A percentile compares a stretch with the other conserved stretches of the same genome.
Conservation (phyloP, 2,329 filamentous ascomycete species). For the Ophiocordyceps camponoti-leonardi region DNA sequence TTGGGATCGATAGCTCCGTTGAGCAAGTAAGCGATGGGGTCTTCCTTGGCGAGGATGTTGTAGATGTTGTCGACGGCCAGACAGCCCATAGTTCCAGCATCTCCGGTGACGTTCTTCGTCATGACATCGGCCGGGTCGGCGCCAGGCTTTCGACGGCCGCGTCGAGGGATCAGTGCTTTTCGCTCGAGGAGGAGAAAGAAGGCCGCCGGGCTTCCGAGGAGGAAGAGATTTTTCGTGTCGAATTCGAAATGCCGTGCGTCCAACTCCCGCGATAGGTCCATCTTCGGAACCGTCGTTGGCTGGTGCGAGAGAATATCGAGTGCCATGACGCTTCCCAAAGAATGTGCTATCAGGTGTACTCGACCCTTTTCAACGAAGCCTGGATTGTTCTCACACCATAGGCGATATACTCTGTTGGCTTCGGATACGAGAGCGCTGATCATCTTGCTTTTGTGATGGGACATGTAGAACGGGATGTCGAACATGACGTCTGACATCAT, state of each 20-base stretch:
- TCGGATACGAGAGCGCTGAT: conserved; percentile 74
- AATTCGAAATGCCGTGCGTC: conserved; percentile 64
- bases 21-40: conserved; percentile 76
- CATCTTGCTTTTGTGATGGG: conserved; percentile 91
- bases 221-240: conserved; percentile 75
- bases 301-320: conserved; percentile 82
- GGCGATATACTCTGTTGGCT: conserved; percentile 84
- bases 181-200: conserved; percentile 85
- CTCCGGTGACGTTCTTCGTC: conserved; percentile 49
- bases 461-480: conserved; percentile 95
- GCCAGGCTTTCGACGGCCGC: conserved; percentile 58
- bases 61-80: conserved; percentile 92
- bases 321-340: conserved; percentile 86
- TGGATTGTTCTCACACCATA: conserved; percentile 91
- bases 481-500: conserved; percentile 97
- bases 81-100: conserved; percentile 69
- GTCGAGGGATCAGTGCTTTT: conserved; percentile 53
- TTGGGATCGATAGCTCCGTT: conserved; percentile 76
- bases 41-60: conserved; percentile 61
- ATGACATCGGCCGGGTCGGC: conserved; percentile 45
- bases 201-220: conserved; percentile 76
- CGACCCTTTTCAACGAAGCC: conserved; percentile 66
- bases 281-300: conserved; percentile 48
- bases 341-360: conserved; percentile 87
- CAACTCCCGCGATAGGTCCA: conserved; percentile 24